Base-by-base conservation (phyloP, 1,284 basidiomycete species). In the Tilletia indica region DNA sequence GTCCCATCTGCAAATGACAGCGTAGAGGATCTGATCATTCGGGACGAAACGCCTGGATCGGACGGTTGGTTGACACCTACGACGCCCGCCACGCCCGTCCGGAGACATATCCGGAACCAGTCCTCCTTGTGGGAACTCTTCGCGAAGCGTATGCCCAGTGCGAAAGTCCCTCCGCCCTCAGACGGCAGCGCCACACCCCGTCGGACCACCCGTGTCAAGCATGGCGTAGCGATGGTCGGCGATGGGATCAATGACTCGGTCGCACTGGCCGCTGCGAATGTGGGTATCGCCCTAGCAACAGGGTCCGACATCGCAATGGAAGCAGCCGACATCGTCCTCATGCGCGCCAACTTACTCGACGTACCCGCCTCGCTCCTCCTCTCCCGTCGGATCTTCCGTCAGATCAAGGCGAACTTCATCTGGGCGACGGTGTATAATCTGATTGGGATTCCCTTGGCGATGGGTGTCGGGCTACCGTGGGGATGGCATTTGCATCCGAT, bases 211-310 rank as follows among this genome's bases (percentile, higher is more conserved):
- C 58, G 61, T 4, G 61, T 39, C 61, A 64, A 64, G 61, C 61
- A 64, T 38, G 61, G 77, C 25, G 72, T 79, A 39, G 81, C 82
- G 25, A 82, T 94, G 93, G 93, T 99, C 67, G 97, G 97, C 25
- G 97, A 99, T 84, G 97, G 97, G 21, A 97, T 99, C 86, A 99
- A 99, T 85, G 97, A 99, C 84, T 96, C 94, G 0, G 96, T 95
- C 0, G 97, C 96, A 0, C 90, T 99, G 0, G 95, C 96, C 19
- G 93, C 92, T 2, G 93, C 96, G 0, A 93, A 93, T 1, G 91
- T 99, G 42, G 97, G 97, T 34, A 96, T 99, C 74, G 97, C 97
- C 0, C 89, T 99, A 0, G 93, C 93, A 21, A 93, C 93, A 0
- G 97, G 97, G 31, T 95, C 97, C 5, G 95, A 94, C 34, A 93